Percentiles rank a stretch among this genome's conserved stretches.
Evolutionary conservation across 495 filamentous ascomycete genomes (phyloP).

Genomic region (Usnea hakonensis): DNA sequence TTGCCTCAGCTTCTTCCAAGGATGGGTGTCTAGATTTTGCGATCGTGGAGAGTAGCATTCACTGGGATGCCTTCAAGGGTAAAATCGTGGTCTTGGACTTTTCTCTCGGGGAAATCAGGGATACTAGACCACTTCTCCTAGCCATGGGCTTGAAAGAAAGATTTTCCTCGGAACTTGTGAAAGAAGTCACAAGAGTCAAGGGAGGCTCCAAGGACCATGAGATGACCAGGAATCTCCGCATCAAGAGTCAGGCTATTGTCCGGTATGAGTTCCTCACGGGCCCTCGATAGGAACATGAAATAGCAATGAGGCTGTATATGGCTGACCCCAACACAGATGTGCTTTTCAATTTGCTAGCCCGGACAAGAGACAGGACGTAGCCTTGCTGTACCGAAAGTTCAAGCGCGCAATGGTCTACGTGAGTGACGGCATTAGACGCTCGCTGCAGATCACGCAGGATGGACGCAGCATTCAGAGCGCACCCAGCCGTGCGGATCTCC

Average conservation of each 20-base stretch:
- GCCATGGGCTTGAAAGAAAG: conserved; percentile 1
- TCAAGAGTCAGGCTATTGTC: conserved; percentile 4
- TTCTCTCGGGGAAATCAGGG: neutral
- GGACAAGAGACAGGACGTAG: conserved; percentile 1
- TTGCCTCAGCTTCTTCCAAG: conserved; percentile 3
- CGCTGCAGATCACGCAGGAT: conserved; percentile 3
- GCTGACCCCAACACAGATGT: neutral
- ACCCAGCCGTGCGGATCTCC: neutral
- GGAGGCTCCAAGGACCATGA: conserved; percentile 1
- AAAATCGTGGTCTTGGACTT: conserved; percentile 3
- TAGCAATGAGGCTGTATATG: neutral
- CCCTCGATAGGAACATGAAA: neutral
- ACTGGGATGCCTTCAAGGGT: neutral
- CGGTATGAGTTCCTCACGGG: neutral
- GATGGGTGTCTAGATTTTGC: neutral
- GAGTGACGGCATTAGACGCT: conserved; percentile 3
- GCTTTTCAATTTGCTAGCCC: neutral
- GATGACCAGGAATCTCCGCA: conserved; percentile 3
- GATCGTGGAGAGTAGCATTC: neutral
- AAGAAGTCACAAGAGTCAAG: neutral
- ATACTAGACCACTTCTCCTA: conserved; percentile 3
- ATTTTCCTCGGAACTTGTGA: conserved; percentile 3
- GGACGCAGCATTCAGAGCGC: neutral
- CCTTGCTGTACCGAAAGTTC: neutral
- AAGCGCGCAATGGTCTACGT: conserved; percentile 5